Evolutionary conservation across 1,139 yeast species (phyloP).

Genomic region (Protomyces lactucae-debilis): DNA sequence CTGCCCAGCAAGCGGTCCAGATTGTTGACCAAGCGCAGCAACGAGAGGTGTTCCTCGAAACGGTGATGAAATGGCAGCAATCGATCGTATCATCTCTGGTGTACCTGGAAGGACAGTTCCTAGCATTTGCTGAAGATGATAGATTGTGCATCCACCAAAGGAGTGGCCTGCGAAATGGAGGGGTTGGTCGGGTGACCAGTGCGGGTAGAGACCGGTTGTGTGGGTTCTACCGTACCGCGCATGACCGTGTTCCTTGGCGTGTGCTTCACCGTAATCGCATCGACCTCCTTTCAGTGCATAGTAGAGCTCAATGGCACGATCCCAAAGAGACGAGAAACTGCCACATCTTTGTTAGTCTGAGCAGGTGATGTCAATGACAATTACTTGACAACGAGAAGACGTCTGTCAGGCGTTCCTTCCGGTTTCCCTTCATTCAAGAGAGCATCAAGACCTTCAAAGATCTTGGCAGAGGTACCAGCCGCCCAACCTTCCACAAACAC

Average conservation of each 20-base stretch:
- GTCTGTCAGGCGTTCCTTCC: neutral
- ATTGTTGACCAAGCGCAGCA: constrained; percentile 8
- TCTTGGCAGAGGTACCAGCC: constrained; percentile 23
- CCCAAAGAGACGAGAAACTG: constrained; percentile 15
- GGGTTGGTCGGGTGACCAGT: constrained; percentile 21
- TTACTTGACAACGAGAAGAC: constrained; percentile 18
- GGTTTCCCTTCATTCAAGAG: constrained; percentile 4
- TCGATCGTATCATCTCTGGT: constrained; percentile 11
- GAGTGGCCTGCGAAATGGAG: constrained; percentile 24
- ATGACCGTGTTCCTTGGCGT: constrained; percentile 6
- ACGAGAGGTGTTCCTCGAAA: constrained; percentile 20
- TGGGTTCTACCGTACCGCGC: constrained; percentile 19
- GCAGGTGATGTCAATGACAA: neutral
- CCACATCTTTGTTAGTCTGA: constrained; percentile 9
- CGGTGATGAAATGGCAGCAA: constrained; percentile 16
- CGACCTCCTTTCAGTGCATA: constrained; percentile 19
- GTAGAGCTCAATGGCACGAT: constrained; percentile 21
- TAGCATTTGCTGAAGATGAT: constrained; percentile 14
- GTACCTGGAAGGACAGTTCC: constrained; percentile 4
- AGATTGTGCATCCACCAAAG: constrained; percentile 18
- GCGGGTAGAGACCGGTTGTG: constrained; percentile 6
- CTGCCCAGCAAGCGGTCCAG: constrained; percentile 24
- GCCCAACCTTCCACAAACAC: constrained; percentile 26
- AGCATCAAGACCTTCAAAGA: constrained; percentile 15
- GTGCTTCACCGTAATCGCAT: constrained; percentile 21